Evolutionary conservation across 768 basidiomycete genomes (phyloP), one percentile per base, ranked within the genome.

Genomic region (Artomyces pyxidatus): DNA sequence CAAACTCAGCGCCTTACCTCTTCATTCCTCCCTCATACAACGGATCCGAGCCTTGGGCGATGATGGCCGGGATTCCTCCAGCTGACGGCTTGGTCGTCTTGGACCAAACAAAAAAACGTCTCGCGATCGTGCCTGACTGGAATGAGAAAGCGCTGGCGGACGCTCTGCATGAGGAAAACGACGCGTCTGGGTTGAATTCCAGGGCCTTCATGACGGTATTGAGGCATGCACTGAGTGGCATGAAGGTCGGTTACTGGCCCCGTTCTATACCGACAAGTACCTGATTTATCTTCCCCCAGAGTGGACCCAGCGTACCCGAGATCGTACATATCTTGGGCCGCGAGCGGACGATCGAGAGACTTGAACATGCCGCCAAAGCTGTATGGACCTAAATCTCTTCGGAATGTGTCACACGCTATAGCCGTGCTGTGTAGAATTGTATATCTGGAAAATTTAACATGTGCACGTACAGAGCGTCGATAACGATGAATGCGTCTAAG

Each of bases 181-280:
- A 69, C 28, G 61, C 58, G 27, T 57, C 71, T 2, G 65, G 63
- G 3, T 48, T 77, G 11, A 67, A 72, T 45, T 65, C 65, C 38
- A 83, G 76, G 45, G 56, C 68, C 19, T 79, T 89, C 56, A 83
- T 93, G 81, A 83, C 76, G 1, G 74, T 79, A 0, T 64, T 95
- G 44, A 68, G 94, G 45, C 78, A 88, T 60, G 86, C 85, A 3
- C 61, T 96, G 56, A 92, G 85, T 1, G 93, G 83, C 2, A 78
- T 81, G 69, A 91, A 88, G 79, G 93, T 85, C 59, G 25, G 26
- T 23, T 16, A 38, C 43, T 25, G 0, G 22, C 17, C 42, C n/a
- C 37, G 3, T 28, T 39, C 29, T 12, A n/a, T 19, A 4, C 16
- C 14, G 30, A 9, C 16, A 21, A 16, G 19, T 32, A 19, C 30